Conservation (phyloP, 192 early-diverging fungal genomes). For the Coemansia sp. region DNA sequence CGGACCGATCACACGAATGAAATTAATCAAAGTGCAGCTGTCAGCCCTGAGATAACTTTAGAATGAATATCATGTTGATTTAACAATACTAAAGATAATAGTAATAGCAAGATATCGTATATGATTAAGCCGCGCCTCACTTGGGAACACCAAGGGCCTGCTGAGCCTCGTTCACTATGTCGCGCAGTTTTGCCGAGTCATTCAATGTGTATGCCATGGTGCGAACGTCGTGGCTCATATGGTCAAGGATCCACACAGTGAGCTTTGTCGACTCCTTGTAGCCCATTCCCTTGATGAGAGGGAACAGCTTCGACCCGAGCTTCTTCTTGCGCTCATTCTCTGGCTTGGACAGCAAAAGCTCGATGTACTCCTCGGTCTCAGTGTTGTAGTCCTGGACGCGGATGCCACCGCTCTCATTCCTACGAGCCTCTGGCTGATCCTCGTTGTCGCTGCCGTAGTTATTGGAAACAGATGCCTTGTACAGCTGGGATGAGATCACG, state of each 20-base stretch:
- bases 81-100: neutral
- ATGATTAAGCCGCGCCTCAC: neutral
- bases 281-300: constrained; percentile 58
- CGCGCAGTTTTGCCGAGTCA: constrained; percentile 32
- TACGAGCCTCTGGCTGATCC: neutral
- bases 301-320: constrained; percentile 58
- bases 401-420: constrained; percentile 8
- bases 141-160: constrained; percentile 18
- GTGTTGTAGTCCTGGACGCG: constrained; percentile 42
- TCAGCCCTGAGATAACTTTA: neutral
- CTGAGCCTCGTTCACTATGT: constrained; percentile 51
- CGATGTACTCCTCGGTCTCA: constrained; percentile 51
- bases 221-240: constrained; percentile 55
- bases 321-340: constrained; percentile 58
- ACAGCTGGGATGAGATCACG: neutral
- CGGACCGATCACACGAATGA: neutral
- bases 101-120: neutral
- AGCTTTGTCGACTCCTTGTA: constrained; percentile 56
- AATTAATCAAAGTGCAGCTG: neutral
- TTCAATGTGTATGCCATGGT: constrained; percentile 56
- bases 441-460: neutral
- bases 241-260: constrained; percentile 58
- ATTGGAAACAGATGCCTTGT: neutral
- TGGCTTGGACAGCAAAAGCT: constrained; percentile 49
- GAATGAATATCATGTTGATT: neutral